A percentile compares a stretch with the other conserved stretches of the same genome.
phyloP scores from a whole-genome alignment of 345 rosid genomes.

The Eucalyptus polyanthemos region DNA sequence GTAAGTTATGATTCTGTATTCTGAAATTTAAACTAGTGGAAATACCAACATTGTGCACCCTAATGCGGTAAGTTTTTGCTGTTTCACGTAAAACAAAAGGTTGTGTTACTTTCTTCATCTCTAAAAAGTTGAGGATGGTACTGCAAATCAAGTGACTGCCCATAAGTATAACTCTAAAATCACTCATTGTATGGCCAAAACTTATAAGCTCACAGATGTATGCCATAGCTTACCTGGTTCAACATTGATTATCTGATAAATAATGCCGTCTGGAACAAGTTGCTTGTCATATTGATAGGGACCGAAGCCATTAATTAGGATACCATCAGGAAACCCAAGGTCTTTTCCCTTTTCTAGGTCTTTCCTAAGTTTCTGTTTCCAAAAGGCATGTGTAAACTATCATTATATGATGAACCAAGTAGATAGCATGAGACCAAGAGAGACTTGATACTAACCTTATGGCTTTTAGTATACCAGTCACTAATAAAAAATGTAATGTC shows the following conservation, averaged over 20 bases:
- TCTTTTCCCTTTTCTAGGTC: slow-evolving; percentile 45
- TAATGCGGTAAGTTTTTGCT: slow-evolving; percentile 79
- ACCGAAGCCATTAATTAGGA: slow-evolving; percentile 73
- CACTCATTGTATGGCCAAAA: background rate
- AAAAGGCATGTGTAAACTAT: background rate
- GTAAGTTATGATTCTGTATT: slow-evolving; percentile 77
- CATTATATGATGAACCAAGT: background rate
- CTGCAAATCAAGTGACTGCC: background rate
- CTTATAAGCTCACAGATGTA: background rate
- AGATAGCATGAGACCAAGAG: background rate
- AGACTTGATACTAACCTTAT: slow-evolving; percentile 39
- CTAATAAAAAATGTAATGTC: slow-evolving; percentile 63
- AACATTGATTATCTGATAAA: slow-evolving; percentile 57
- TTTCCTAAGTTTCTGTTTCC: slow-evolving; percentile 58
- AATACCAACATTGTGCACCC: slow-evolving; percentile 82
- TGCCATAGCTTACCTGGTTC: slow-evolving; percentile 56
- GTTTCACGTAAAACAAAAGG: slow-evolving; percentile 1
- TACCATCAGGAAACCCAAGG: slow-evolving; percentile 69
- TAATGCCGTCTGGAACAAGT: slow-evolving; percentile 33
- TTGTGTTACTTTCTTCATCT: background rate
- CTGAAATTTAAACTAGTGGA: slow-evolving; percentile 87
- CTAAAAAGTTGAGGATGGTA: background rate
- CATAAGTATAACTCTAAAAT: background rate
- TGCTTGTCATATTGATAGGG: slow-evolving; percentile 54
- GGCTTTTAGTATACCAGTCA: slow-evolving; percentile 71